Base-by-base conservation (phyloP, 2,329 filamentous ascomycete species). In the Hysterium pulicare region DNA sequence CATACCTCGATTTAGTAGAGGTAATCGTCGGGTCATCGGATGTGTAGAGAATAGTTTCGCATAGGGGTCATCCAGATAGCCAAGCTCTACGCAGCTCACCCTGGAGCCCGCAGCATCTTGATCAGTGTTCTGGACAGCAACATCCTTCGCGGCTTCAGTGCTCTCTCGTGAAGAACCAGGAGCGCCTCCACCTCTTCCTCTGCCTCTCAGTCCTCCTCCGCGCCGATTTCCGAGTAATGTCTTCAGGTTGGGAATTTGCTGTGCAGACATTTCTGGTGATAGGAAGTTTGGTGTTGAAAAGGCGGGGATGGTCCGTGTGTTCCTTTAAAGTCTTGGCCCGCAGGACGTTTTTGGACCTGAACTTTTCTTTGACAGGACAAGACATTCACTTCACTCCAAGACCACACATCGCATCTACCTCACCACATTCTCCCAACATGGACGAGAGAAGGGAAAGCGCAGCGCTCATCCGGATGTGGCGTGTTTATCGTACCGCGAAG, bases 1-100 rank as follows among this genome's bases (percentile, higher is more conserved):
- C 72, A 51, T 67, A 89, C 91, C 91, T 80, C 91, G 76, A 62
- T 98, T 97, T 59, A 98, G 95, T 48, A 98, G 87, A 39, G 93
- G 93, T 49, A 94, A 76, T 44, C 91, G 77, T 50, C 86, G 78
- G 10, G 80, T 71, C 2, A 73, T 58, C 13, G 74, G 70, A 46
- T 72, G 75, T 34, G 67, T 68, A 2, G 86, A 82, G 62, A 96
- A 89, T 41, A 76, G 75, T 40, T 71, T 71, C 2, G 90, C 89
- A 69, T 86, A 97, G 0, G 79, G 79, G 61, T 98, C 93, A 2
- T 86, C 71, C 1, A 98, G 73, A 63, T 97, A 97, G 23, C 89
- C 90, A 38, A 89, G 64, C 43, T 86, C 79, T 13, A 97, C 89
- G 10, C 91, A 91, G 64, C 90, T 97, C 67, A 95, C 72, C 26